Base-by-base conservation (phyloP, 192 early-diverging fungal species). In the Entophlyctis luteolus region DNA sequence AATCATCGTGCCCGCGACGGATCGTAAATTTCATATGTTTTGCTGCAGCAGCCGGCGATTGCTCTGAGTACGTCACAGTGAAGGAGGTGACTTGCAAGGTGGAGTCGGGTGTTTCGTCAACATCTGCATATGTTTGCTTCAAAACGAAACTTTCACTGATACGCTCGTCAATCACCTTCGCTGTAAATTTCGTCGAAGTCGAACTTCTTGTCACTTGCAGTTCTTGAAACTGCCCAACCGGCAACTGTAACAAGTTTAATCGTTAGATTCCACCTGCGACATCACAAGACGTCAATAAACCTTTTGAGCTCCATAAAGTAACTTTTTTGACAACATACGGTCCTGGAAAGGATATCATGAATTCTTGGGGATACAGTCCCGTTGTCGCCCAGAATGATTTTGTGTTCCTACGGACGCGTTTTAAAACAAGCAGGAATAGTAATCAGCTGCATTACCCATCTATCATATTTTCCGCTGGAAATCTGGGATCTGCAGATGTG, bases 291-390 rank as follows among this genome's bases (percentile, higher is more conserved):
- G 49, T 52, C 10, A 42, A 60, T 33, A 32, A 25, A 70, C 68
- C 68, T 48, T 70, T 70, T 50, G 54, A 53, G 35, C 68, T 70
- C 68, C 68, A 70, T 31, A 70, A 23, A 1, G 68, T 50, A n/a
- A 70, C 33, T 59, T 70, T 70, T 31, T 70, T 70, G 25, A 63
- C 36, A 6, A 63, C 60, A 12, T 63, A 25, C 8, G 25, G 47
- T 3, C 29, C n/a, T 4, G 60, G 60, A 0, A 63, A 27, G 2
- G 60, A 31, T 12, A 63, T 31, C 20, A 63, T 63, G 50, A 63
- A 63, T 33, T 63, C 60, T 63, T 63, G 60, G 20, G 60, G 60
- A 37, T 37, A 63, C 12, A 63, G 47, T 8, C 60, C 60, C 6
- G 60, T 63, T 25, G 33, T 47, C 4, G 32, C 48, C 60, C 60